phyloP scores from a whole-genome alignment of 2,329 filamentous ascomycete species.

The Bipolaris gigantea region DNA sequence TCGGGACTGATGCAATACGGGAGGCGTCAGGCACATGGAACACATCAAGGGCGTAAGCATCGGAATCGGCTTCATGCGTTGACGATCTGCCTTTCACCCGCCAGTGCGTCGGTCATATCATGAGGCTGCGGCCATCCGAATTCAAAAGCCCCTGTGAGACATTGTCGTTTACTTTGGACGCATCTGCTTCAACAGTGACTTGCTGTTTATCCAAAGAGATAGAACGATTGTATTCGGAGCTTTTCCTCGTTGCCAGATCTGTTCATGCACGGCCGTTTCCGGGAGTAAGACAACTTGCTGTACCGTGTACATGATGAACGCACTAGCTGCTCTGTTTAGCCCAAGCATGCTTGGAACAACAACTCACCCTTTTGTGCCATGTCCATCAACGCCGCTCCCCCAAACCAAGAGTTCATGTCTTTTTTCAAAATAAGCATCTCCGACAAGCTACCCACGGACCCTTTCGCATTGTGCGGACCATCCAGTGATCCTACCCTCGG shows the following conservation, averaged over 20 bases:
- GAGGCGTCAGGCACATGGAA: not conserved
- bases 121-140: no score
- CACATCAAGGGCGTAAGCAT: not conserved
- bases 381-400: not conserved
- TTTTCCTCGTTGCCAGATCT: not conserved
- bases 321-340: not conserved
- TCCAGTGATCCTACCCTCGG: not conserved
- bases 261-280: not conserved
- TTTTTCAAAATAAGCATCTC: not conserved
- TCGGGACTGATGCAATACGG: not conserved
- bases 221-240: not conserved
- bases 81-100: no score
- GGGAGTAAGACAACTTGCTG: not conserved
- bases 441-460: not conserved
- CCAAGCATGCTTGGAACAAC: not conserved
- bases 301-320: not conserved
- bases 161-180: no score
- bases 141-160: no score
- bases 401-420: not conserved
- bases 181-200: no score
- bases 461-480: not conserved
- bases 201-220: no score
- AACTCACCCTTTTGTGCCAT: not conserved
- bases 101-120: no score
- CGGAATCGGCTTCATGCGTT: no score